Evolutionary conservation across 192 early-diverging fungal species (phyloP), one percentile per base, ranked within the genome.

Genomic region (Funneliformis geosporum): DNA sequence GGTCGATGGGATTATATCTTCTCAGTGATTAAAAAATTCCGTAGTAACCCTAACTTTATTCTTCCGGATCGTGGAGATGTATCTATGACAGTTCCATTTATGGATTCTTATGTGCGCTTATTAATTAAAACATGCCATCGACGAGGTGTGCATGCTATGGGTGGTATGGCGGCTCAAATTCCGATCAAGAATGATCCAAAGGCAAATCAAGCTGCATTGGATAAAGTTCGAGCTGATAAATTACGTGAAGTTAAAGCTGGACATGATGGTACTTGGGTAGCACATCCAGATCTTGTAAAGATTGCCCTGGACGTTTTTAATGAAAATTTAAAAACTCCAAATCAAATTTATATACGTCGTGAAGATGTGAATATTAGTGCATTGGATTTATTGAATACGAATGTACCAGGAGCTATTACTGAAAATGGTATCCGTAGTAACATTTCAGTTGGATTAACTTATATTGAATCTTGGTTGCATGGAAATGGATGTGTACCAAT

Each of bases 1-100:
- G 97, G 97, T 65, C 92, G 97, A 66, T 99, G 97, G 97, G 97
- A 99, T 88, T 99, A 99, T 89, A 99, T 99, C 87, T 99, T 99
- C 86, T 95, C 94, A 10, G 93, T 95, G 82, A 99, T 99, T 91
- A 99, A 99, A 89, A 95, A 96, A 89, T 92, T 99, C 90, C 93
- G 95, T 66, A 89, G 94, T 85, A 87, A 96, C 85, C 89, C 93
- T 80, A 89, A 91, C 64, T 96, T 91, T 83, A 88, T 96, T 60
- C 88, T 99, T 50, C 97, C 97, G 65, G 92, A 97, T 83, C 96
- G 97, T 83, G 88, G 89, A 16, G 95, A 93, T 82, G 93, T 99
- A 28, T 90, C 91, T 78, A 99, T 99, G 97, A 95, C 94, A 27
- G 91, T 94, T 50, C 97, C 96, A 59, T 99, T 99, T 87, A 99